Conservation (phyloP, 1,284 basidiomycete species). For the Peniophora sp. region DNA sequence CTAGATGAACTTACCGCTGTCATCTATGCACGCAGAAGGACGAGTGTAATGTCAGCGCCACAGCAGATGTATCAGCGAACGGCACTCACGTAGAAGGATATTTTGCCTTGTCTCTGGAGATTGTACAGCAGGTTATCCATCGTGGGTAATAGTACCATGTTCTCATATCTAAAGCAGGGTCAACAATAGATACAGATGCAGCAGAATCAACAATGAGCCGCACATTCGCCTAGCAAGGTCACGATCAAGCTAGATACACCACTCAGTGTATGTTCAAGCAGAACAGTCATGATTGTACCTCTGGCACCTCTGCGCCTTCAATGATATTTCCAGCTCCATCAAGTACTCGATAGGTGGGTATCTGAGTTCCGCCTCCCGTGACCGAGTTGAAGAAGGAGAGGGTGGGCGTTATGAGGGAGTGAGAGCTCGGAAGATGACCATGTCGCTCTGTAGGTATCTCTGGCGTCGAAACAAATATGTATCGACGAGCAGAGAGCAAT, state of each 20-base stretch:
- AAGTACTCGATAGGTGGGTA: slow-evolving; percentile 78
- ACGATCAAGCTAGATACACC: slow-evolving; percentile 53
- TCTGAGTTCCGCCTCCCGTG: slow-evolving; percentile 46
- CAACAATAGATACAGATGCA: background rate
- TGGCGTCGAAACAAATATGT: slow-evolving; percentile 1
- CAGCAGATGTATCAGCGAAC: background rate
- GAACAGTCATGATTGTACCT: slow-evolving; percentile 37
- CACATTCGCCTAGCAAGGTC: slow-evolving; percentile 66
- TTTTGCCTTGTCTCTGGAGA: slow-evolving; percentile 89
- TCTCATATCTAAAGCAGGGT: slow-evolving; percentile 49
- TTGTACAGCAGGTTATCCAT: slow-evolving; percentile 89
- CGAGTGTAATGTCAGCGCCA: slow-evolving; percentile 6
- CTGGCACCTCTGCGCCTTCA: slow-evolving; percentile 66
- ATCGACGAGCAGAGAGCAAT: background rate
- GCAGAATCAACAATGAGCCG: slow-evolving; percentile 12
- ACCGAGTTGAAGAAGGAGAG: slow-evolving; percentile 76
- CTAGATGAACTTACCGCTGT: slow-evolving; percentile 51
- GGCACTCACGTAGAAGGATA: slow-evolving; percentile 80
- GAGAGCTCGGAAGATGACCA: slow-evolving; percentile 52
- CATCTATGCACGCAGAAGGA: slow-evolving; percentile 42
- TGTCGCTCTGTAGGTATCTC: slow-evolving; percentile 11
- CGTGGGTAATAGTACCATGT: slow-evolving; percentile 79
- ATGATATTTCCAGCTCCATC: slow-evolving; percentile 70
- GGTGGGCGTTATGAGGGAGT: slow-evolving; percentile 58
- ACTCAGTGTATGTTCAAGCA: background rate